phyloP scores from a whole-genome alignment of 2,329 filamentous ascomycete genomes.

The Knufia petricola region DNA sequence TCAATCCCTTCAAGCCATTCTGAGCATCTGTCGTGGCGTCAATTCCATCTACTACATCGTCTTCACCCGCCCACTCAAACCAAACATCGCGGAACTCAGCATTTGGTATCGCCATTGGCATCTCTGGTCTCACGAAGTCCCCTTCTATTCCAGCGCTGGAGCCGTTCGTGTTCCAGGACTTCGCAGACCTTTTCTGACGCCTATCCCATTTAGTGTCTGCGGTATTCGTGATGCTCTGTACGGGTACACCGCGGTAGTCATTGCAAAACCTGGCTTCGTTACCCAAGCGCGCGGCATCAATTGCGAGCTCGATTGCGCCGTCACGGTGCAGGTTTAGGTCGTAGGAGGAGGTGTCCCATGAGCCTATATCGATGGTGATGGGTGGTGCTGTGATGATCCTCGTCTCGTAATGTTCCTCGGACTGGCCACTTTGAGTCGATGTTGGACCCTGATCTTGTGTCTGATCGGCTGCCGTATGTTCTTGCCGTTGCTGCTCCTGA shows the following conservation, averaged over 20 bases:
- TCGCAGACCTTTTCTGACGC: constrained; percentile 1
- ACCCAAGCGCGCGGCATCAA: constrained; percentile 40
- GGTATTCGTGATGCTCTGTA: constrained; percentile 23
- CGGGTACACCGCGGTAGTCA: constrained; percentile 42
- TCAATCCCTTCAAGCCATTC: not conserved
- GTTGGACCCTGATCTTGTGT: too few relatives aligned
- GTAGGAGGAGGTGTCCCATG: constrained; percentile 37
- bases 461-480: too few relatives aligned
- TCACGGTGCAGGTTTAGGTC: constrained; percentile 39
- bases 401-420: too few relatives aligned
- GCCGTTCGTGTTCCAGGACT: not conserved
- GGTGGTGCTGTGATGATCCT: too few relatives aligned
- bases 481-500: too few relatives aligned
- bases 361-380: not conserved
- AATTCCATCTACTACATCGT: not conserved
- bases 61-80: constrained; percentile 1
- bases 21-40: not conserved
- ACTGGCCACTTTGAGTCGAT: too few relatives aligned
- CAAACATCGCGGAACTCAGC: constrained; percentile 37
- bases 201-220: constrained; percentile 20
- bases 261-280: constrained; percentile 47
- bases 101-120: constrained; percentile 12
- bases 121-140: not conserved
- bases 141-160: not conserved
- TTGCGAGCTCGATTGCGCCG: constrained; percentile 31